A percentile compares a stretch with the other conserved stretches of the same genome.
Conservation (phyloP, 305 asterid species). For the Solanum hybrid region DNA sequence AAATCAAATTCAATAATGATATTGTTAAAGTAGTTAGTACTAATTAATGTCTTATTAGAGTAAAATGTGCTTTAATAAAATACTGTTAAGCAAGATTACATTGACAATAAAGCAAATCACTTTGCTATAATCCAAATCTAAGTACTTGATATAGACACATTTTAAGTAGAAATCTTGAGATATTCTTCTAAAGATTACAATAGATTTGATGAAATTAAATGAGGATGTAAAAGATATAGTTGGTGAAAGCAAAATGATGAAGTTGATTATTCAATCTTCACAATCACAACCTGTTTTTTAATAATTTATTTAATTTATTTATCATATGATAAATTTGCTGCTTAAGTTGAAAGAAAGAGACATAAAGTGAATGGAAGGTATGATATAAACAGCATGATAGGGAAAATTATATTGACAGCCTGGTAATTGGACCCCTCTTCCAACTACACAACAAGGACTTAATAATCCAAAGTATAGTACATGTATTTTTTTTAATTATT, state of each 20-base stretch:
- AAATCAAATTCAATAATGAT: background rate
- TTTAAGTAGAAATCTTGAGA: background rate
- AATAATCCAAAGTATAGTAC: constrained; percentile 18
- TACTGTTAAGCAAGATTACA: background rate
- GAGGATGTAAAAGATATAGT: constrained; percentile 17
- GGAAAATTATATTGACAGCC: constrained; percentile 35
- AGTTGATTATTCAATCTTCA: constrained; percentile 5
- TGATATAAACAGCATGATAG: constrained; percentile 22
- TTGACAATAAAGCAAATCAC: background rate
- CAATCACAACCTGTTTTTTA: constrained; percentile 13
- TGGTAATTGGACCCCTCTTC: constrained; percentile 33
- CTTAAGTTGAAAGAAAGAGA: constrained; percentile 51
- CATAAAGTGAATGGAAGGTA: constrained; percentile 42
- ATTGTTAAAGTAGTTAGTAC: background rate
- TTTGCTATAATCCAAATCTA: background rate
- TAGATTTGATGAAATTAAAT: constrained; percentile 3
- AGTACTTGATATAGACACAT: background rate
- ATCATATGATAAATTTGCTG: constrained; percentile 22
- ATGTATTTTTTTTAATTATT: background rate
- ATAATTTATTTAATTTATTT: background rate
- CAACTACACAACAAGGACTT: background rate
- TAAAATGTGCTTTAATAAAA: background rate
- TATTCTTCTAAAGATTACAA: background rate
- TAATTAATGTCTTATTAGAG: background rate
- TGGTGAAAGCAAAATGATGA: constrained; percentile 32